These are phyloP conservation scores for Boeremia lycopersici DNA, from an alignment of 2,329 filamentous ascomycete species.

Conservation along the genomic window DNA sequence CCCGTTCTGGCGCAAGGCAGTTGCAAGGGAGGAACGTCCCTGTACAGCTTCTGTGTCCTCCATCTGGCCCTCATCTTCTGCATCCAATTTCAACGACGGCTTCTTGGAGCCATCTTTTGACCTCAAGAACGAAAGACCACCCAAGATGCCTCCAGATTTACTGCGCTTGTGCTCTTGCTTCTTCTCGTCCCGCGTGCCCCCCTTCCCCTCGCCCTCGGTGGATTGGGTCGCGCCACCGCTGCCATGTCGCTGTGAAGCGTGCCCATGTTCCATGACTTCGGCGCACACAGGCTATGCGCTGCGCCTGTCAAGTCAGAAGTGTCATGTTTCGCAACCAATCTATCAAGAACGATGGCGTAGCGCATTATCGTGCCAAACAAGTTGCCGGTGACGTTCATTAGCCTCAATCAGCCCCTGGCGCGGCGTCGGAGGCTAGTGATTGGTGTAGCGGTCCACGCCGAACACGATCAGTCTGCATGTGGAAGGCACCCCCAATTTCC, in stretches of 20 bases:
- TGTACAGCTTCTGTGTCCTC: constrained; percentile 37
- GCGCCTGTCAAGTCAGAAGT: constrained; percentile 16
- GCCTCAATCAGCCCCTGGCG: constrained; percentile 18
- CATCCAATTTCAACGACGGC: constrained; percentile 18
- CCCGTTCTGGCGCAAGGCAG: constrained; percentile 53
- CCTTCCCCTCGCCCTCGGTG: constrained; percentile 10
- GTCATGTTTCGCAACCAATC: constrained; percentile 26
- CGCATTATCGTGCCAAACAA: constrained; percentile 9
- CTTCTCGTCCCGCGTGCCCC: constrained; percentile 6
- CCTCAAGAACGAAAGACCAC: constrained; percentile 72
- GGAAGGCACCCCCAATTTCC: constrained; percentile 30
- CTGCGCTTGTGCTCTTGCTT: constrained; percentile 54
- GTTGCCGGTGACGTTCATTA: constrained; percentile 17
- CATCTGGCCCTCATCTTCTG: constrained; percentile 23
- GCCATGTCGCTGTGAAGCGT: constrained; percentile 9
- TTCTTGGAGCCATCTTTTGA: constrained; percentile 46
- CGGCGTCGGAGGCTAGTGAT: constrained; percentile 23
- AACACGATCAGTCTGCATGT: constrained; percentile 26
- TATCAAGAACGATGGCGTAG: constrained; percentile 16
- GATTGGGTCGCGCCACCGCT: constrained; percentile 15
- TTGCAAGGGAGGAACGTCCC: constrained; percentile 32
- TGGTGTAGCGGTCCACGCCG: constrained; percentile 25
- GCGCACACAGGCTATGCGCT: constrained; percentile 22
- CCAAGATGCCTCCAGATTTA: constrained; percentile 69
- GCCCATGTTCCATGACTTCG: constrained; percentile 34